phyloP scores from a whole-genome alignment of 352 stramenopile species.

The Phytophthora vignae region DNA sequence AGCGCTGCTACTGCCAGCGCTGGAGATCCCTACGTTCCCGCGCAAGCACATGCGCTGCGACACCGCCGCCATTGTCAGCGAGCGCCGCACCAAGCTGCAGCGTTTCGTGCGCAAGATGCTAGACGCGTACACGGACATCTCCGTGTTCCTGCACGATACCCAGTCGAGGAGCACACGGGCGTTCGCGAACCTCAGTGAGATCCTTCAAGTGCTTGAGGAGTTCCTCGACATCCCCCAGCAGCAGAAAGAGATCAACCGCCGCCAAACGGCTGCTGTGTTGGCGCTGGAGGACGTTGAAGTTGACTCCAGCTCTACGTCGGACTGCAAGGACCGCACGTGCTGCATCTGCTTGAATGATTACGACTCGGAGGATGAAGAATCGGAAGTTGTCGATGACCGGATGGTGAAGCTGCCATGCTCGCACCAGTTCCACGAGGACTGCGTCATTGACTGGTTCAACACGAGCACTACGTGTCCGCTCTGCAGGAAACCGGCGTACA shows the following conservation, averaged over 20 bases:
- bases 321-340: conserved; percentile 44
- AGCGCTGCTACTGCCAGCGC: conserved; percentile 48
- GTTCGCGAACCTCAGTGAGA: conserved; percentile 37
- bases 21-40: conserved; percentile 57
- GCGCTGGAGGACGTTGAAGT: conserved; percentile 62
- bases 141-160: conserved; percentile 54
- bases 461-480: conserved; percentile 73
- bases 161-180: conserved; percentile 28
- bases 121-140: conserved; percentile 67
- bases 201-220: conserved; percentile 47
- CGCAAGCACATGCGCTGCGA: conserved; percentile 70
- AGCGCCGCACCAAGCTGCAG: conserved; percentile 57
- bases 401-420: conserved; percentile 70
- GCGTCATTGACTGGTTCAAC: conserved; percentile 81
- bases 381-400: conserved; percentile 30
- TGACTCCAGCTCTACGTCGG: conserved; percentile 3
- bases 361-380: conserved; percentile 37
- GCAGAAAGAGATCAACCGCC: conserved; percentile 61
- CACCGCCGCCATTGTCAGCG: conserved; percentile 58
- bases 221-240: conserved; percentile 62
- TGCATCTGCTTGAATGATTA: conserved; percentile 66
- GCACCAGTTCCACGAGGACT: conserved; percentile 84
- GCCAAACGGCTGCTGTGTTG: conserved; percentile 55
- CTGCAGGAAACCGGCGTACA: conserved; percentile 56
- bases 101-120: conserved; percentile 64